Base-by-base conservation (phyloP, 441 rosid genomes). In the Gossypium gossypioides region DNA sequence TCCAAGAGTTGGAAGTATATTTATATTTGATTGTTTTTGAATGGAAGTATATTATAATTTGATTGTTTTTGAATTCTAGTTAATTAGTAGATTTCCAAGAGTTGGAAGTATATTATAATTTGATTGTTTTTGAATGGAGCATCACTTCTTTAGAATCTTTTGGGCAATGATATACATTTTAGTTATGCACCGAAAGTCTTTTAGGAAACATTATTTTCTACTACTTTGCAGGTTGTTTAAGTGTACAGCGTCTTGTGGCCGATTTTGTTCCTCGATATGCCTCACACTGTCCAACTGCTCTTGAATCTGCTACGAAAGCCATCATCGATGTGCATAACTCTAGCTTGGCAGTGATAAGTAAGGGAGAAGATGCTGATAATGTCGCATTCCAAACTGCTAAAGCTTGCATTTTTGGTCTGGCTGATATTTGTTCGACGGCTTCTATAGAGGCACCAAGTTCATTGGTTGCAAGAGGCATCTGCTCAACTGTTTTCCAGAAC, bases 221-320 rank as follows among this genome's bases (percentile, higher is more conserved):
- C 76, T 76, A 68, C 62, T 69, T 74, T 87, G 83, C 88, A 95
- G 99, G 99, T 68, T 95, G 99, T 76, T 69, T 83, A 34, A 91
- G 99, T 42, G 97, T 82, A 64, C 94, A 89, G 75, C 96, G 97
- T 46, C 83, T 95, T 72, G 85, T 86, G 34, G 89, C 97, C 71
- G 97, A 95, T 83, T 84, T 95, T 54, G 76, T 95, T 81, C 97
- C 99, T 55, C 86, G 95, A 65, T 92, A 92, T 81, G 93, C 88
- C 50, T 83, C 86, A 1, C 81, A 84, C 81, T 89, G 96, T 79
- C 96, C 95, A 34, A 84, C 88, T 79, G 89, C 97, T 60, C 86
- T 91, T 32, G 89, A 87, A 78, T 89, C 91, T 72, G 91, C 97
- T 13, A 77, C 89, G 44, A 81, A 87, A 84, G 92, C 75, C 79